A percentile compares a stretch with the other conserved stretches of the same genome.
phyloP scores from a whole-genome alignment of 2,329 filamentous ascomycete genomes.

The Apiospora phragmitis region DNA sequence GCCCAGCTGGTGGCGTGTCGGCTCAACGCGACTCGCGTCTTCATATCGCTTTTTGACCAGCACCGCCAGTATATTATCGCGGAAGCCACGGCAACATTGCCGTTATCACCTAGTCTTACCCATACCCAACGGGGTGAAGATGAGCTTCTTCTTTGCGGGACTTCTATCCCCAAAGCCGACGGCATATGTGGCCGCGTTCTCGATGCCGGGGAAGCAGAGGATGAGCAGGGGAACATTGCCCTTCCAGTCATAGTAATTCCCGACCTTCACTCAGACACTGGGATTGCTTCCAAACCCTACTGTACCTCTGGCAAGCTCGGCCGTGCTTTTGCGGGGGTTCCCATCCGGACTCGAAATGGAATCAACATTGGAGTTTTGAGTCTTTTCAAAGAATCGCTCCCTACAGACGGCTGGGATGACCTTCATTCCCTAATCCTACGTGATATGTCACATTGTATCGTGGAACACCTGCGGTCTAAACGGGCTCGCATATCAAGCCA shows the following conservation, averaged over 20 bases:
- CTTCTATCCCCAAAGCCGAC: conserved; percentile 28
- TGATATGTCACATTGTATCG: conserved; percentile 17
- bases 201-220: neutral
- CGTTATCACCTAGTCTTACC: conserved; percentile 33
- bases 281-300: conserved; percentile 29
- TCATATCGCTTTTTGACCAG: conserved; percentile 54
- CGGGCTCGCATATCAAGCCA: conserved; percentile 6
- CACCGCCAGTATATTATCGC: conserved; percentile 50
- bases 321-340: conserved; percentile 18
- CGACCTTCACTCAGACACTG: conserved; percentile 33
- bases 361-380: conserved; percentile 19
- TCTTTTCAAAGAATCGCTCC: conserved; percentile 11
- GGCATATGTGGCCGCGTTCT: conserved; percentile 34
- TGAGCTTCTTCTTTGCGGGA: conserved; percentile 26
- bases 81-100: conserved; percentile 43
- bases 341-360: conserved; percentile 15
- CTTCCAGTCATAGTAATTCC: conserved; percentile 35
- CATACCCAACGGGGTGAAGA: neutral
- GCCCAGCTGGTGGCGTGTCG: conserved; percentile 49
- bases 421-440: conserved; percentile 12
- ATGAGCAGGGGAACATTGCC: neutral
- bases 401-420: neutral
- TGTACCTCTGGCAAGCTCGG: neutral
- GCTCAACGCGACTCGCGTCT: conserved; percentile 39
- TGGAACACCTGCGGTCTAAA: conserved; percentile 16